phyloP scores from a whole-genome alignment of 768 basidiomycete species.

The Trametes elegans region DNA sequence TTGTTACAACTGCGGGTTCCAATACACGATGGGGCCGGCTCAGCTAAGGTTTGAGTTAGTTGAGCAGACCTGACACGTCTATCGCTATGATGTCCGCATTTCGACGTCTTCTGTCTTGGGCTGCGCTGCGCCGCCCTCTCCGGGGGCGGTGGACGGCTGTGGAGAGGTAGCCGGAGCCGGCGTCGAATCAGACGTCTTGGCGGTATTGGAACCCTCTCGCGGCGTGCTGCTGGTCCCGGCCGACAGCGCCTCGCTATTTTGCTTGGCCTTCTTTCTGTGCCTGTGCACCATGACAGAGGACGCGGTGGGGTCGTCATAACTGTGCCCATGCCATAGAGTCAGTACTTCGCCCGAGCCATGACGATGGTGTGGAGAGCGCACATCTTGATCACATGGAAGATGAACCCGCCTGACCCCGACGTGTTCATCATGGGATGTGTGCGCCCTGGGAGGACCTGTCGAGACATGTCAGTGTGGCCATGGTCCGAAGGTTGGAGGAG shows the following conservation, averaged over 20 bases:
- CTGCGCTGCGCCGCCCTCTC: not conserved
- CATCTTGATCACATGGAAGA: slow-evolving; percentile 88
- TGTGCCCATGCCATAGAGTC: slow-evolving; percentile 23
- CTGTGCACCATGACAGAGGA: slow-evolving; percentile 51
- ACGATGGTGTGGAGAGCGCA: slow-evolving; percentile 34
- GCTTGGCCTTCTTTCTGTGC: slow-evolving; percentile 40
- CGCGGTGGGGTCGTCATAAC: slow-evolving; percentile 66
- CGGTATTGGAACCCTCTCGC: not conserved
- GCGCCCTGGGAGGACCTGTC: slow-evolving; percentile 83
- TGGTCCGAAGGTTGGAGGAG: not conserved
- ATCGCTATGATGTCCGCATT: slow-evolving; percentile 19
- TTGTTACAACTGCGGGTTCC: no score
- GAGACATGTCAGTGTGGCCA: not conserved
- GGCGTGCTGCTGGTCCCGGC: not conserved
- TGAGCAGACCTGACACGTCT: no score
- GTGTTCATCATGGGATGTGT: slow-evolving; percentile 95
- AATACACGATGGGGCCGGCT: no score
- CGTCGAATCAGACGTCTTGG: not conserved
- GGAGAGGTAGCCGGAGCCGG: not conserved
- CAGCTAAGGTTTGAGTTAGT: no score
- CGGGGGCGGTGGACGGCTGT: not conserved
- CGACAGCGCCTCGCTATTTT: slow-evolving; percentile 1
- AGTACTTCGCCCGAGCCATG: not conserved
- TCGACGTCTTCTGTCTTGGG: slow-evolving; percentile 5
- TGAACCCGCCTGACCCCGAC: slow-evolving; percentile 84